phyloP scores from a whole-genome alignment of 495 filamentous ascomycete genomes.

The Penicillium taxi region DNA sequence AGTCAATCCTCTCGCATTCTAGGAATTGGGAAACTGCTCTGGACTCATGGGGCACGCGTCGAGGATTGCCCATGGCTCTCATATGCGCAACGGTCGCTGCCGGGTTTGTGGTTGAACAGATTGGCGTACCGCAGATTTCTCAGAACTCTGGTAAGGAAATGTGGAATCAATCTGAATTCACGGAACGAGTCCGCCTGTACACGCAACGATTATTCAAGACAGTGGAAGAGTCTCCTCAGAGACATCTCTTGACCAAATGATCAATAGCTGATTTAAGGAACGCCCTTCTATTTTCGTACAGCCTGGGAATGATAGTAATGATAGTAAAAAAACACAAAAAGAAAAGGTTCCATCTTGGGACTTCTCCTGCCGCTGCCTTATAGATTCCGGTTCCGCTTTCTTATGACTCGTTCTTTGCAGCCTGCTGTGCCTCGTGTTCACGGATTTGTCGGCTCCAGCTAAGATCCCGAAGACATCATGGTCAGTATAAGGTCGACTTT shows the following conservation, averaged over 20 bases:
- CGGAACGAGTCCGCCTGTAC: conserved; percentile 46
- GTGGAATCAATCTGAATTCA: conserved; percentile 66
- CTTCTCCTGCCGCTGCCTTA: conserved; percentile 14
- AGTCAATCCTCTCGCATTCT: conserved; percentile 26
- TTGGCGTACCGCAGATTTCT: conserved; percentile 65
- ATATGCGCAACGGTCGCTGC: conserved; percentile 77
- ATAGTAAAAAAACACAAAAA: conserved; percentile 30
- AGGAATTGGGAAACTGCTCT: conserved; percentile 24
- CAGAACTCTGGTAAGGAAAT: conserved; percentile 50
- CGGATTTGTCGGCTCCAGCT: conserved; percentile 92
- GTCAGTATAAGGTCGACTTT: conserved; percentile 14
- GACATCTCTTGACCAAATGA: conserved; percentile 40
- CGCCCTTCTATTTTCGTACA: conserved; percentile 43
- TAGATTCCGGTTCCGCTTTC: conserved; percentile 9
- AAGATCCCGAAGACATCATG: conserved; percentile 2
- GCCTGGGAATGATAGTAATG: conserved; percentile 28
- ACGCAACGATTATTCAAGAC: conserved; percentile 41
- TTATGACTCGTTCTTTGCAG: conserved; percentile 51
- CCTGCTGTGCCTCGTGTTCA: conserved; percentile 65
- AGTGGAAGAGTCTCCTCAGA: conserved; percentile 39
- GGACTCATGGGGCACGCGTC: conserved; percentile 21
- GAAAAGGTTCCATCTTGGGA: conserved; percentile 25
- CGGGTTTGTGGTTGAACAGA: conserved; percentile 90
- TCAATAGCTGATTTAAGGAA: conserved; percentile 30
- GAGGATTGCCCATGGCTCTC: conserved; percentile 58